Base-by-base conservation (phyloP, 1,284 basidiomycete genomes). In the Phaffia rhodozyma region DNA sequence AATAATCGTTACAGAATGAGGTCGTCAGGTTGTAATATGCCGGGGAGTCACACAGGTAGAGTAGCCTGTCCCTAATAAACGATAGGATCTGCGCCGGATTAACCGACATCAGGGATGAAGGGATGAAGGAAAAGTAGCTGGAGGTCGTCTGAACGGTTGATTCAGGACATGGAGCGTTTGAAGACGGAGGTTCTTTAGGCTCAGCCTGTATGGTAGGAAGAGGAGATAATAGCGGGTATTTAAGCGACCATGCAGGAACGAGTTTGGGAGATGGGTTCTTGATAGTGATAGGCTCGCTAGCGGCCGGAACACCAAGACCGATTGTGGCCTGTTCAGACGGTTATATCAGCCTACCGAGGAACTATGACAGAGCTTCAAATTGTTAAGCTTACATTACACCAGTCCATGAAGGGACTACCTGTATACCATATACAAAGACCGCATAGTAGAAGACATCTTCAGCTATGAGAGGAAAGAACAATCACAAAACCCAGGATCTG, bases 361-460 rank as follows among this genome's bases (percentile, higher is more conserved):
- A 50, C 6, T 48, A 21, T 4, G n/a, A 49, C 7, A 20, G 51
- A 56, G 50, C 16, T 32, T n/a, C 30, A 21, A 23, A 18, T 30
- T 11, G n/a, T 16, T 21, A 34, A 13, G 78, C 85, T 70, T 72
- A 87, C 88, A 60, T 82, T 81, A 77, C 94, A 97, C 94, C 94
- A 98, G 76, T 97, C 92, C 96, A 98, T 98, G 75, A 98, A 97
- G 0, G 94, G 92, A 70, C 89, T 92, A 30, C 94, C 94, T 57
- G 27, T 9, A 57, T 53, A 53, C 2, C 11, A 20, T 13, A 53
- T 2, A 53, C 30, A 13, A 53, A 32, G 9, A 7, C 18, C 30
- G 18, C 11, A 9, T 6, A 20, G 25, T 16, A 13, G 13, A 5
- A 18, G 27, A 7, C 25, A 30, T 53, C 20, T n/a, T 25, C 9